A percentile compares a stretch with the other conserved stretches of the same genome.
Evolutionary conservation across 371 early-diverging fungal species (phyloP).

Genomic region (Mucor piriformis): DNA sequence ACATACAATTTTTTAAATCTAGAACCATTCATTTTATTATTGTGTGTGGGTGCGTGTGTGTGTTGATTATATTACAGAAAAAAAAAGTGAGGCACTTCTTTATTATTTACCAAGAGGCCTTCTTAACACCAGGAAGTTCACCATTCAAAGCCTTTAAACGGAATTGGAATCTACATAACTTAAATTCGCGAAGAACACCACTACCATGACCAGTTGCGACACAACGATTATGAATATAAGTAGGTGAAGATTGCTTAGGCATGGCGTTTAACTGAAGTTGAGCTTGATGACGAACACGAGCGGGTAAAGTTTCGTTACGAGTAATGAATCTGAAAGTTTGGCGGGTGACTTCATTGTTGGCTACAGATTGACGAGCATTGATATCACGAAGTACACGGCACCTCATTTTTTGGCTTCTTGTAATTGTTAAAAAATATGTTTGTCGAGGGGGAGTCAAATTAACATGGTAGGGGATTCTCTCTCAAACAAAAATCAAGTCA

Average conservation of each 20-base stretch:
- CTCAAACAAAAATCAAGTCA: neutral
- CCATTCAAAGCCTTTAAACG: conserved; percentile 82
- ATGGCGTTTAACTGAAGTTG: conserved; percentile 77
- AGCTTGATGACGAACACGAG: conserved; percentile 82
- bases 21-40: conserved; percentile 4
- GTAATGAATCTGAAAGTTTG: conserved; percentile 82
- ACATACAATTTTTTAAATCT: conserved; percentile 1
- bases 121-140: conserved; percentile 83
- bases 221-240: conserved; percentile 78
- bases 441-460: neutral
- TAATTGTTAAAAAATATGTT: neutral
- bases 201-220: conserved; percentile 83
- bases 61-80: neutral
- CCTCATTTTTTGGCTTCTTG: conserved; percentile 33
- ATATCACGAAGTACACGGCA: conserved; percentile 76
- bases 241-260: conserved; percentile 72
- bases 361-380: conserved; percentile 71
- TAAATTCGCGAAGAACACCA: conserved; percentile 82
- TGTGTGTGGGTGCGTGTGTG: neutral
- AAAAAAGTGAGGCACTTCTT: neutral
- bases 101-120: conserved; percentile 74
- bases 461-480: neutral
- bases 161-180: conserved; percentile 82
- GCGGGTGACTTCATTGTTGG: conserved; percentile 73
- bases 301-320: conserved; percentile 76